Evolutionary conservation across 208 protist genomes (phyloP), one percentile per base, ranked within the genome.

Genomic region (Willaertia magna): DNA sequence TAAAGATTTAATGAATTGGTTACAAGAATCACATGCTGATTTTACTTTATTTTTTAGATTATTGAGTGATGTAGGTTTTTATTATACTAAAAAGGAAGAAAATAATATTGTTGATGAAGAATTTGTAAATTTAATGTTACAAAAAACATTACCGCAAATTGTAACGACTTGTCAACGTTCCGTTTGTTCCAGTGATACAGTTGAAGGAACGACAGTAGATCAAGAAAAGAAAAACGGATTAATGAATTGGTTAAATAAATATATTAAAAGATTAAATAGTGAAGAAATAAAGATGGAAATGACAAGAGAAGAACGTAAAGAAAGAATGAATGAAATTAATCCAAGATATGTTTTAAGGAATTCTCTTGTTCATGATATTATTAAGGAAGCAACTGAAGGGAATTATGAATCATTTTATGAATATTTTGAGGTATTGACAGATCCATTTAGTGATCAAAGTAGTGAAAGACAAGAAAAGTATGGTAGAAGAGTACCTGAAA

Each of bases 331-430:
- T 4, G 16, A 74, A 18, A 39, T n/a, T 14, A 90, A 90, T 84
- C 88, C 88, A 43, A 74, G 22, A 46, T 90, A 67, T 47, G 52
- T 90, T 7, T 51, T 89, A 48, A 82, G 88, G 30, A 86, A 87
- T 43, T 84, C 46, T 22, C 18, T 90, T 20, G 40, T 52, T 1
- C 48, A 90, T 34, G 7, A 79, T 2, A 40, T 74, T 16, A 90
- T 89, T 46, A 4, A 39, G 48, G 4, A 4, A n/a, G 75, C 85
- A 14, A 14, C 39, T n/a, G 34, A 85, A 48, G 85, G 76, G 34
- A 79, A 88, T 52, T 85, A 82, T 34, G 39, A 2, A n/a, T 20
- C 16, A 30, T 43, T 90, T 0, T 43, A 89, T 42, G 18, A 78
- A 40, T n/a, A 88, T n/a, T 61, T 85, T 9, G 34, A 75, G 16